phyloP scores from a whole-genome alignment of 83 land plant species.

The Picea abies region DNA sequence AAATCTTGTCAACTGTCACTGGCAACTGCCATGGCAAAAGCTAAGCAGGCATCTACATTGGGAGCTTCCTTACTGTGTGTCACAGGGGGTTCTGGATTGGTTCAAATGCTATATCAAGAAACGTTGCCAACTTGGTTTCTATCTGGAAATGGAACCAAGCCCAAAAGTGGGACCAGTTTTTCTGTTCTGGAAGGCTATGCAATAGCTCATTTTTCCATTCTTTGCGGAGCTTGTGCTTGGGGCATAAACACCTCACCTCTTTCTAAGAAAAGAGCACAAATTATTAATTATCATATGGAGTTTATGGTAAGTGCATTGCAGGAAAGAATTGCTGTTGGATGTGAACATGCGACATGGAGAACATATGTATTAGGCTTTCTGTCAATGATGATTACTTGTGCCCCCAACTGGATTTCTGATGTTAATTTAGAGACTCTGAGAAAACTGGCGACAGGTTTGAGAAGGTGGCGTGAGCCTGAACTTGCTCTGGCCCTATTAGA shows the following conservation, averaged over 20 bases:
- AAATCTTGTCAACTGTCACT: conserved; percentile 47
- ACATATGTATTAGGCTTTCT: conserved; percentile 68
- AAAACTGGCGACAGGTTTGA: conserved; percentile 62
- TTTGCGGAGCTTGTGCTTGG: conserved; percentile 65
- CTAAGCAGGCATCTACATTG: conserved; percentile 57
- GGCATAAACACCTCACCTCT: conserved; percentile 30
- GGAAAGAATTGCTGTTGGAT: conserved; percentile 56
- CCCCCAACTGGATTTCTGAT: conserved; percentile 66
- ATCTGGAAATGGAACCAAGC: conserved; percentile 32
- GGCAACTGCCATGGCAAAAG: conserved; percentile 41
- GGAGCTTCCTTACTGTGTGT: conserved; percentile 66
- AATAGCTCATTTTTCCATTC: conserved; percentile 60
- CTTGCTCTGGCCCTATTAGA: conserved; percentile 78
- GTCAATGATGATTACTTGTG: conserved; percentile 57
- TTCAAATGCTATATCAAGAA: conserved; percentile 60
- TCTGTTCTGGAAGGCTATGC: conserved; percentile 72
- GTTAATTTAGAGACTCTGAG: conserved; percentile 52
- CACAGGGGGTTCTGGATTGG: conserved; percentile 65
- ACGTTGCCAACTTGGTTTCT: conserved; percentile 75
- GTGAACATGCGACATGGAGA: conserved; percentile 78
- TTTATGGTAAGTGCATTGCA: conserved; percentile 65
- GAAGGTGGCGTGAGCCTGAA: conserved; percentile 77
- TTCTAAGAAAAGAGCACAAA: conserved; percentile 28
- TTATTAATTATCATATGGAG: conserved; percentile 61
- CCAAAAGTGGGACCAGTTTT: conserved; percentile 14